Base-by-base conservation (phyloP, 2,329 filamentous ascomycete species). In the Arthrobotrys sinensis region DNA sequence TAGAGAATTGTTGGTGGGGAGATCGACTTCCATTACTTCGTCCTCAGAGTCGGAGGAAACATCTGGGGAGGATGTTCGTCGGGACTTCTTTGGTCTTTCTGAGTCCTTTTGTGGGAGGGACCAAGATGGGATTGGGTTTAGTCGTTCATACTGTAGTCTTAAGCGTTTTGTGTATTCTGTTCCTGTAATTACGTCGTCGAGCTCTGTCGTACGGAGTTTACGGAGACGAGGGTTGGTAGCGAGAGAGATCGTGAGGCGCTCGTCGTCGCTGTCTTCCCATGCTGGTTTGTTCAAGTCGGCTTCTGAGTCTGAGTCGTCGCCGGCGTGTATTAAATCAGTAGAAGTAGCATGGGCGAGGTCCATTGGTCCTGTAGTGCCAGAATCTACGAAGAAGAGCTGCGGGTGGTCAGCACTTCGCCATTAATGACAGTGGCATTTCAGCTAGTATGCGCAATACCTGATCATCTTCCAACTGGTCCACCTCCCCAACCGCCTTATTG, bases 221-320 rank as follows among this genome's bases (percentile, higher is more conserved):
- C 94, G 90, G 83, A 97, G 84, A 80, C 92, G 89, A 57, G 90
- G 89, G 52, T 91, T 90, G 28, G 90, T 89, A 2, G 93, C 92
- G 45, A 99, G 88, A 12, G 95, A 98, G 60, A 99, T 88, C 5
- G 90, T 89, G 79, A 97, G 86, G 67, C 93, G 89, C 83, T 98
- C 96, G 83, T 99, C 96, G 82, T 99, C 96, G 84, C 94, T 98
- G 83, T 99, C 96, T 81, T 94, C 90, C 96, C 96, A 99, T 0
- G 90, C 92, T 1, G 91, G 88, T 19, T 86, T 83, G n/a, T 80
- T 76, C 10, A 76, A 70, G n/a, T 83, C 81, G 0, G 67, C 52
- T 24, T 81, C 77, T 0, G 76, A 75, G 14, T 76, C 83, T 40
- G 85, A 84, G 3, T 83, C 83, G 3, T 45, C 40, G 19, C 84